Evolutionary conservation across 495 filamentous ascomycete species (phyloP).

Genomic region (Melanomma pulvis-pyrius): DNA sequence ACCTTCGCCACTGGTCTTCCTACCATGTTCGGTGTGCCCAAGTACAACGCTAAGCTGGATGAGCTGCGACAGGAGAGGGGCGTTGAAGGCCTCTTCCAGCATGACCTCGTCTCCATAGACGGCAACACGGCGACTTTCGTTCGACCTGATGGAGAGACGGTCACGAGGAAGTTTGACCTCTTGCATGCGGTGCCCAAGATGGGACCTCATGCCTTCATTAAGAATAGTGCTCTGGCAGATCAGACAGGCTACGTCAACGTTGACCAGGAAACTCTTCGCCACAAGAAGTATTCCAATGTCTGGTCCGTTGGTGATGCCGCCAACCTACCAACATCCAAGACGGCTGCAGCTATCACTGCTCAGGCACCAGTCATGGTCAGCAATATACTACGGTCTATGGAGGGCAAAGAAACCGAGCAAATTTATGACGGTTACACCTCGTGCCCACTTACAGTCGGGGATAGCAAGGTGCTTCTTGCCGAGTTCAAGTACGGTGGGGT

Average conservation of each 20-base stretch:
- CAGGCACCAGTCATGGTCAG: constrained; percentile 57
- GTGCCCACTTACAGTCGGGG: constrained; percentile 67
- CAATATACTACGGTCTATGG: constrained; percentile 57
- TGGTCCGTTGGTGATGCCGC: constrained; percentile 73
- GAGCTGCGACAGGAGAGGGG: constrained; percentile 63
- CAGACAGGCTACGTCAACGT: constrained; percentile 57
- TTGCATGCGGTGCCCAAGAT: constrained; percentile 66
- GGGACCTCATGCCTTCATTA: constrained; percentile 62
- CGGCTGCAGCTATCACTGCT: constrained; percentile 66
- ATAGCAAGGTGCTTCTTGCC: constrained; percentile 68
- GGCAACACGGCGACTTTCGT: constrained; percentile 60
- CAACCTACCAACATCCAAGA: constrained; percentile 69
- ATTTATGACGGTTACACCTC: constrained; percentile 70
- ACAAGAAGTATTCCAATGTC: constrained; percentile 65
- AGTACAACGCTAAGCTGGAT: constrained; percentile 65
- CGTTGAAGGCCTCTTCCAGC: constrained; percentile 67
- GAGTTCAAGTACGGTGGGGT: constrained; percentile 75
- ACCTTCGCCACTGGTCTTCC: constrained; percentile 65
- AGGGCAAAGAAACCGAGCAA: constrained; percentile 52
- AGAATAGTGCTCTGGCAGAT: constrained; percentile 61
- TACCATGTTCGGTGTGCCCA: constrained; percentile 70
- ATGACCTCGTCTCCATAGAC: constrained; percentile 65
- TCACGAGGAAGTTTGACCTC: constrained; percentile 57
- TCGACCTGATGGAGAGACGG: constrained; percentile 50
- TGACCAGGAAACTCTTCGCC: constrained; percentile 60